Conservation (phyloP, 2,329 filamentous ascomycete species). For the Annulohypoxylon truncatum region DNA sequence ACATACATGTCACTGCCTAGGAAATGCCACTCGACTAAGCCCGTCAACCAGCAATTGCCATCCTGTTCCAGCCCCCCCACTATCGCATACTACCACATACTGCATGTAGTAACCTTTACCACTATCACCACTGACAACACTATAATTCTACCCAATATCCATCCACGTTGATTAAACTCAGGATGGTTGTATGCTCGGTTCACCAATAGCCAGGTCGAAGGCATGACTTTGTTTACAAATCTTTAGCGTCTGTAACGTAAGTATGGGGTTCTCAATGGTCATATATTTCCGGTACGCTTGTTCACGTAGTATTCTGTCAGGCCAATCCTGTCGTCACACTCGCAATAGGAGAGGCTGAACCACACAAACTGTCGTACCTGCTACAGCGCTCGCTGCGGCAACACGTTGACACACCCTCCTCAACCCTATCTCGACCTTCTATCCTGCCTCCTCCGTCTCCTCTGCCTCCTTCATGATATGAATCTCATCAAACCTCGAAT, state of each 20-base stretch:
- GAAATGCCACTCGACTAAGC: background rate
- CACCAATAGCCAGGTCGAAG: slow-evolving; percentile 41
- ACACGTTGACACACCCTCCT: slow-evolving; percentile 27
- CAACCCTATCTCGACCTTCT: slow-evolving; percentile 4
- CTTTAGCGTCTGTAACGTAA: slow-evolving; percentile 41
- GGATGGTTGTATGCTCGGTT: slow-evolving; percentile 21
- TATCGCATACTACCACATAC: slow-evolving; percentile 13
- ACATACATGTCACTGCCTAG: background rate
- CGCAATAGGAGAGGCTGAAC: slow-evolving; percentile 45
- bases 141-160: slow-evolving; percentile 44
- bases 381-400: slow-evolving; percentile 27
- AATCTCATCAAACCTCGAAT: slow-evolving; percentile 39
- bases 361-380: slow-evolving; percentile 18
- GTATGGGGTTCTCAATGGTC: slow-evolving; percentile 31
- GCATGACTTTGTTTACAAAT: slow-evolving; percentile 46
- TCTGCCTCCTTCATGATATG: slow-evolving; percentile 24
- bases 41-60: slow-evolving; percentile 8
- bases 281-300: slow-evolving; percentile 34
- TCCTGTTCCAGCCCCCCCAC: slow-evolving; percentile 28
- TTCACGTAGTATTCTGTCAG: slow-evolving; percentile 36
- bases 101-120: slow-evolving; percentile 16
- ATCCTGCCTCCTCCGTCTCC: slow-evolving; percentile 6
- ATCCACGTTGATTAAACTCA: slow-evolving; percentile 35
- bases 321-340: slow-evolving; percentile 31
- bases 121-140: slow-evolving; percentile 39